Evolutionary conservation across 2,329 filamentous ascomycete genomes (phyloP), one percentile per base, ranked within the genome.

Genomic region (Scytalidium sp.): DNA sequence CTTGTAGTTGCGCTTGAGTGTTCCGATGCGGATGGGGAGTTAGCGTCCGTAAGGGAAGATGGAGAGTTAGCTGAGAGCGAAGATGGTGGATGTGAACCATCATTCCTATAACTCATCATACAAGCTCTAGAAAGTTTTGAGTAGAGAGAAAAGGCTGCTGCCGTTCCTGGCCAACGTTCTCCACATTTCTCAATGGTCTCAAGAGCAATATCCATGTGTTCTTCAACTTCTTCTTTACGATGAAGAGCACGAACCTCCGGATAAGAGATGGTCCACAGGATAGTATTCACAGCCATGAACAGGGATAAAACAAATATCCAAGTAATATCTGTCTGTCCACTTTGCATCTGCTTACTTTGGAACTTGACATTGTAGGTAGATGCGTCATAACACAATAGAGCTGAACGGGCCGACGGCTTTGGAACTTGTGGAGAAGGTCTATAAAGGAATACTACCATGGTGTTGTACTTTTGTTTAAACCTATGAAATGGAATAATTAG

Each of bases 381-480:
- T 39, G 90, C 91, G 42, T 94, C 85, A 62, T 88, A 97, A 65
- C 92, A 97, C 58, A 84, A 85, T 25, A 80, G 73, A 1, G 93
- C 93, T 1, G 92, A 90, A n/a, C 79, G 72, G 7, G 86, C 68
- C 0, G 90, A 92, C 0, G 94, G 94, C 53, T 88, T 85, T 0
- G 93, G 89, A 2, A 97, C 84, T 66, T 97, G 94, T 1, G 94
- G 94, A 1, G 90, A 96, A 1, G 94, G 94, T 2, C 94, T 82
- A 66, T 90, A 94, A 56, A 97, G 79, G 59, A 92, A 88, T 42
- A 96, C 83, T 19, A 95, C 76, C 83, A 97, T 93, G 43, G 89
- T 90, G 64, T 97, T 91, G 67, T 88, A 91, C 56, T 88, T 79
- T 15, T 79, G 76, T 10, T 73, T 74, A 59, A 86, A 85, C 81